Evolutionary conservation across 495 filamentous ascomycete species (phyloP), one percentile per base, ranked within the genome.

Genomic region (Cetradonia linearis): DNA sequence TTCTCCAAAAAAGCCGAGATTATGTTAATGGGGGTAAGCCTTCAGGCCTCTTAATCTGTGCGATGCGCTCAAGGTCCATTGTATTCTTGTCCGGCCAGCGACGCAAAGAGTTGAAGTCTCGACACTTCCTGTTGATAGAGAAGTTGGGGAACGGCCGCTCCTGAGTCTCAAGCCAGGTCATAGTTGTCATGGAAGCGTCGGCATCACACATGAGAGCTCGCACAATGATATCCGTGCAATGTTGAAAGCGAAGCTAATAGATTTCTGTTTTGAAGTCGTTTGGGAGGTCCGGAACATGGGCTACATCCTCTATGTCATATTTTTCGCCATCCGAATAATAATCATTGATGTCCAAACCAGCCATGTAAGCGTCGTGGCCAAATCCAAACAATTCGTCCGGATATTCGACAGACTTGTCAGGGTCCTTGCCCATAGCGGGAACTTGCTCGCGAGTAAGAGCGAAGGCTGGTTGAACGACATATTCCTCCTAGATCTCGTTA

Each of bases 341-440:
- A 18, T 69, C 67, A 25, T 63, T 56, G 6, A 71, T 62, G 33
- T 72, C 71, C 34, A 74, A 16, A 55, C 31, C 65, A 57, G 31
- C 72, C 37, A 73, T 66, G 49, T 73, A 73, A 0, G 70, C 72
- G 31, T 75, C 71, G 28, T 70, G 60, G 23, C 70, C 72, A 23
- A 74, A 53, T 10, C 68, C 68, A 62, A 70, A 74, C 25, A 70
- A 62, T 11, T 63, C 50, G 30, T 73, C 66, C 38, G 69, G 60
- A 53, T 69, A 69, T 30, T 70, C 70, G 1, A 67, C 61, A 4
- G 67, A 65, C 7, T 66, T 69, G 18, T 66, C 67, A 2, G 71
- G 71, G 60, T 73, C 72, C 49, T 74, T 75, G 30, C 71, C 72
- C 55, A 74, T 66, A 37, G 59, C 60, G 40, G 62, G 13, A 13